Conservation (phyloP, 2,329 filamentous ascomycete genomes). For the Hypomyces perniciosus region DNA sequence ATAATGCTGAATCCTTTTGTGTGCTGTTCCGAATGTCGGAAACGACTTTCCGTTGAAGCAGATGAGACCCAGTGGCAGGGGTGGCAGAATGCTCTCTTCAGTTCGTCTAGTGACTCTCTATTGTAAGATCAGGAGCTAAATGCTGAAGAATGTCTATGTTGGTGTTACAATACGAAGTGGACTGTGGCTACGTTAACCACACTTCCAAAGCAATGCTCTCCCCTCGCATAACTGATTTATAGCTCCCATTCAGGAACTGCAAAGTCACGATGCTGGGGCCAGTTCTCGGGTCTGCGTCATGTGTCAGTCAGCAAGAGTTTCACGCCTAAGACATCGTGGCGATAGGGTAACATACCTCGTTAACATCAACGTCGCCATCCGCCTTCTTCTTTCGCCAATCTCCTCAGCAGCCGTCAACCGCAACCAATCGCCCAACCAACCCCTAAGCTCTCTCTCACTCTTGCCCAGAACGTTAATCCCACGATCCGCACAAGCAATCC, state of each 20-base stretch:
- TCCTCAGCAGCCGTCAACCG: conserved; percentile 35
- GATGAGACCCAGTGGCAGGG: too few species aligned
- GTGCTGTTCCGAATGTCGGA: too few species aligned
- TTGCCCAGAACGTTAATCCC: conserved; percentile 54
- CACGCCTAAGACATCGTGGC: neutral
- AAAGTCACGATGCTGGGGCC: conserved; percentile 36
- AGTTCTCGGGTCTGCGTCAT: conserved; percentile 30
- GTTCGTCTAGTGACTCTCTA: too few species aligned
- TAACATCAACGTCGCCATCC: conserved; percentile 35
- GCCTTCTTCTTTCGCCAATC: conserved; percentile 30
- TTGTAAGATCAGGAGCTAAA: too few species aligned
- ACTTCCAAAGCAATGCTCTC: neutral
- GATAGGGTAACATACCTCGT: conserved; percentile 31
- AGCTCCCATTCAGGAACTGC: conserved; percentile 37
- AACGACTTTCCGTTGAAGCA: too few species aligned
- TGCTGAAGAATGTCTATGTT: neutral
- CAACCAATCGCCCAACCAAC: conserved; percentile 43
- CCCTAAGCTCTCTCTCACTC: conserved; percentile 51
- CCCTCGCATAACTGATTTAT: conserved; percentile 14
- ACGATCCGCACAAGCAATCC: conserved; percentile 64
- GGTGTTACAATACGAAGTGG: neutral
- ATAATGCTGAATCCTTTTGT: too few species aligned
- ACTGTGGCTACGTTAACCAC: neutral
- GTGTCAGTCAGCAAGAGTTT: neutral
- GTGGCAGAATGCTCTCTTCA: too few species aligned